phyloP scores from a whole-genome alignment of 2,329 filamentous ascomycete genomes.

The Botrytis deweyae region DNA sequence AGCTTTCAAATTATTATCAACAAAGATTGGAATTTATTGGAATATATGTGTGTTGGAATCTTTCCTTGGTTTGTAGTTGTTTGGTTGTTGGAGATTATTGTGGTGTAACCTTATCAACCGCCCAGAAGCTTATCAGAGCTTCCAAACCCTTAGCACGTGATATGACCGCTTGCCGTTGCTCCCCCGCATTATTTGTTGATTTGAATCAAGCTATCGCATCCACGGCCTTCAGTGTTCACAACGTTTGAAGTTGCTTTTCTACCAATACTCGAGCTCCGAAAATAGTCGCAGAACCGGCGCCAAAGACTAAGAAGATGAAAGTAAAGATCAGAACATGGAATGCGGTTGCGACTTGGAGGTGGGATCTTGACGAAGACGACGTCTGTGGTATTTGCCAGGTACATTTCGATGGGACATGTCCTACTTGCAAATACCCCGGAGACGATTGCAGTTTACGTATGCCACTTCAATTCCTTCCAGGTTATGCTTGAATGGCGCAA shows the following conservation, averaged over 20 bases:
- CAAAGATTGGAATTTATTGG: slow-evolving; percentile 3
- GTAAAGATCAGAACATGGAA: slow-evolving; percentile 93
- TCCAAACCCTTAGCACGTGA: neutral
- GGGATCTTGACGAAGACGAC: slow-evolving; percentile 96
- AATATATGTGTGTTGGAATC: neutral
- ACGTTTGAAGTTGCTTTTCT: neutral
- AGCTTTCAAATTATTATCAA: neutral
- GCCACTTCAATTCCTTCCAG: slow-evolving; percentile 39
- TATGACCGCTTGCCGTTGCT: neutral
- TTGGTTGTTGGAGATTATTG: neutral
- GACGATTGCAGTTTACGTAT: slow-evolving; percentile 90
- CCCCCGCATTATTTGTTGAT: neutral
- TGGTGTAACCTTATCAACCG: neutral
- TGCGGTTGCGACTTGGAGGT: slow-evolving; percentile 93
- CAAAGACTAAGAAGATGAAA: slow-evolving; percentile 65
- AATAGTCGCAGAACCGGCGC: neutral
- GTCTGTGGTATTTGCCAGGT: slow-evolving; percentile 98
- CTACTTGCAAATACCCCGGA: slow-evolving; percentile 95
- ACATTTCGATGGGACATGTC: slow-evolving; percentile 96
- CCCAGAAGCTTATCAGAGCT: slow-evolving; percentile 5
- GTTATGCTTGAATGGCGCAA: neutral
- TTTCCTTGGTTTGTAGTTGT: neutral
- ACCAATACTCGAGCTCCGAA: neutral
- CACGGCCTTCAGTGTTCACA: neutral
- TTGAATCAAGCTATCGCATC: neutral